Evolutionary conservation across 352 stramenopile species (phyloP).

Genomic region (Phytopythium kandeliae): DNA sequence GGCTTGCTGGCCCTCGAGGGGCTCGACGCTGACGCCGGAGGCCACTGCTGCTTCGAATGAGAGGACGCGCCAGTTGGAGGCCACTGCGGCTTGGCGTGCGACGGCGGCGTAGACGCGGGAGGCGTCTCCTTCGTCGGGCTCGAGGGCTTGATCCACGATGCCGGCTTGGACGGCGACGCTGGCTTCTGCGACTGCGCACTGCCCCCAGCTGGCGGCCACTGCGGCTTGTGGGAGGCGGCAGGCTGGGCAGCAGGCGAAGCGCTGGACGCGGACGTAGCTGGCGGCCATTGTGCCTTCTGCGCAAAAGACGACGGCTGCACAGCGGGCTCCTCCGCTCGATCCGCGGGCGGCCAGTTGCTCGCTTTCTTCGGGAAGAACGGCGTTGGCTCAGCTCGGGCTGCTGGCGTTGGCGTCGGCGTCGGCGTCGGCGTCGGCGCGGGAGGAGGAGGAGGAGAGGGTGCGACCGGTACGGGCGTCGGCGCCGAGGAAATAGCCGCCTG

Average conservation of each 20-base stretch:
- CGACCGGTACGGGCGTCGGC: constrained; percentile 2
- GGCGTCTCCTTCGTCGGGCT: constrained; percentile 9
- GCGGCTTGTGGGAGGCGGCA: constrained; percentile 12
- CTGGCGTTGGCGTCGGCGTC: constrained; percentile 10
- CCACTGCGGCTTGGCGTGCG: constrained; percentile 15
- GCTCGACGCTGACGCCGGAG: constrained; percentile 6
- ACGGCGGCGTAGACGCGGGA: constrained; percentile 7
- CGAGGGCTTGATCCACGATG: constrained; percentile 3
- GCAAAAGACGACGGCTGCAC: constrained; percentile 24
- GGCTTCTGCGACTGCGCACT: background rate
- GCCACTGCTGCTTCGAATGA: constrained; percentile 13
- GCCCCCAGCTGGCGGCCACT: constrained; percentile 19
- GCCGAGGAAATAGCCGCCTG: constrained; percentile 30
- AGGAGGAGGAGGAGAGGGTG: background rate
- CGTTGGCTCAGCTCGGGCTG: constrained; percentile 5
- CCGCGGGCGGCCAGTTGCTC: constrained; percentile 9
- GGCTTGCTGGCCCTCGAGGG: constrained; percentile 5
- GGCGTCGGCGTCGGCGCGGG: constrained; percentile 1
- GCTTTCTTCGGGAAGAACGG: constrained; percentile 19
- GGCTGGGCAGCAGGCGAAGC: constrained; percentile 10
- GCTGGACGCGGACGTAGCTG: constrained; percentile 7
- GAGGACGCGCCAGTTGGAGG: constrained; percentile 6
- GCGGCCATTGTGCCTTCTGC: constrained; percentile 53
- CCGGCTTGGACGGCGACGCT: background rate
- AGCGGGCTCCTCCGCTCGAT: constrained; percentile 8